Conservation (phyloP, 2,329 filamentous ascomycete genomes). For the Stemphylium vesicarium region DNA sequence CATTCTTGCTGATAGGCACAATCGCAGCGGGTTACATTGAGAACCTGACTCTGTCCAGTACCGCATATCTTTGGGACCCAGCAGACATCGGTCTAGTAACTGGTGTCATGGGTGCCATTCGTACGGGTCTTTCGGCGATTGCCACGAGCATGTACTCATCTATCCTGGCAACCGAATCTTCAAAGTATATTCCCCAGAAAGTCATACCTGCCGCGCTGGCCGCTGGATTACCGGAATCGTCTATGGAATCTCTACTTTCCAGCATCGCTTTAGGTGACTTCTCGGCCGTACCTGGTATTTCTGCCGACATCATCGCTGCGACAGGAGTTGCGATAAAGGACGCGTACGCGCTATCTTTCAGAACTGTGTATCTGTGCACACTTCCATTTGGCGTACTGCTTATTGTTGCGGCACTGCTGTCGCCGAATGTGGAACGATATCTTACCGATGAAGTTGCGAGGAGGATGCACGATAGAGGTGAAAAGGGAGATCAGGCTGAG, state of each 20-base stretch:
- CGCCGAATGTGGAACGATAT: constrained; percentile 54
- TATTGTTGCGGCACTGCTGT: constrained; percentile 48
- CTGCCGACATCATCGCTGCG: constrained; percentile 31
- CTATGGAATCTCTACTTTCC: constrained; percentile 29
- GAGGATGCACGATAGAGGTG: constrained; percentile 45
- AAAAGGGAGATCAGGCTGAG: constrained; percentile 14
- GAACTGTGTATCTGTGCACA: constrained; percentile 54
- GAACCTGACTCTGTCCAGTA: constrained; percentile 36
- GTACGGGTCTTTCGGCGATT: constrained; percentile 33
- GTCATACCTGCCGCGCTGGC: constrained; percentile 32
- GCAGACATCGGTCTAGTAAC: constrained; percentile 42
- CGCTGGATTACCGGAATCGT: constrained; percentile 33
- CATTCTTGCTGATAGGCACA: constrained; percentile 33
- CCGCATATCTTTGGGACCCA: constrained; percentile 39
- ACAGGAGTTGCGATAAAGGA: constrained; percentile 46
- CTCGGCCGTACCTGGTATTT: constrained; percentile 34
- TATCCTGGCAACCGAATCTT: constrained; percentile 37
- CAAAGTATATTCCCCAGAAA: constrained; percentile 35
- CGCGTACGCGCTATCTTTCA: constrained; percentile 55
- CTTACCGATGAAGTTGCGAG: constrained; percentile 55
- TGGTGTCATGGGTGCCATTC: constrained; percentile 40
- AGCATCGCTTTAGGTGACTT: constrained; percentile 34
- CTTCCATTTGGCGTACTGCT: constrained; percentile 45
- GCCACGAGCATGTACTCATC: constrained; percentile 40
- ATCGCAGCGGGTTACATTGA: constrained; percentile 41